Evolutionary conservation across 495 filamentous ascomycete genomes (phyloP).

Genomic region (Penicillium parvum): DNA sequence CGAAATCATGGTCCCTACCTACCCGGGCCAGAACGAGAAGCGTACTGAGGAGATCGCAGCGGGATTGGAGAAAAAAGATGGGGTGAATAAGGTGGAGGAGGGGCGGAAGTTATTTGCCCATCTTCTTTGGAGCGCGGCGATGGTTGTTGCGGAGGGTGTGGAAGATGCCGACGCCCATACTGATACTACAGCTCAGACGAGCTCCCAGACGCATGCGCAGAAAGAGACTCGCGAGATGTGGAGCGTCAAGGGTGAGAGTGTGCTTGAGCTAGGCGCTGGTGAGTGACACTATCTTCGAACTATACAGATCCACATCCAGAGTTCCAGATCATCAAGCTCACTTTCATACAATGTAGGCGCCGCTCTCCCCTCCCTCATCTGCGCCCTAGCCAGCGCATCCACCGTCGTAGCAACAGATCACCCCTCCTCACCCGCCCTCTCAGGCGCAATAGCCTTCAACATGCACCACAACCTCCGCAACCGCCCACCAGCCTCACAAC

Average conservation of each 20-base stretch:
- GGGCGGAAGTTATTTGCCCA: slow-evolving; percentile 70
- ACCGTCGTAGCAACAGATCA: slow-evolving; percentile 72
- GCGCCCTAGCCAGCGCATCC: slow-evolving; percentile 57
- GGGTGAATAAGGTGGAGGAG: slow-evolving; percentile 40
- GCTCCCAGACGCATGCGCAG: too few relatives aligned
- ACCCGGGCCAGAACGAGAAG: slow-evolving; percentile 26
- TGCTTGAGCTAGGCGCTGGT: slow-evolving; percentile 63
- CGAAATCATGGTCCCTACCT: slow-evolving; percentile 41
- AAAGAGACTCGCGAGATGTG: slow-evolving; percentile 32
- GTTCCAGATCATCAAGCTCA: too few relatives aligned
- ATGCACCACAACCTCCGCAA: slow-evolving; percentile 49
- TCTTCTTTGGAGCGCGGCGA: slow-evolving; percentile 79
- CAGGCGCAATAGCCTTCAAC: slow-evolving; percentile 59
- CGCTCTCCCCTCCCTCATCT: slow-evolving; percentile 68
- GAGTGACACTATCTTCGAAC: slow-evolving; percentile 15
- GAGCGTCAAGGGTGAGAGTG: slow-evolving; percentile 46
- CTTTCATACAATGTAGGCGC: slow-evolving; percentile 49
- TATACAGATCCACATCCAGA: neutral
- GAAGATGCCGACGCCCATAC: slow-evolving; percentile 47
- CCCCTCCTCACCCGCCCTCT: slow-evolving; percentile 60
- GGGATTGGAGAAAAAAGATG: slow-evolving; percentile 14
- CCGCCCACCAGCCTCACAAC: slow-evolving; percentile 13
- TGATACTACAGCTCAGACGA: too few relatives aligned
- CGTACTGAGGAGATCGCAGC: slow-evolving; percentile 15
- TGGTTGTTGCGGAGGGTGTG: slow-evolving; percentile 67